A percentile compares a stretch with the other conserved stretches of the same genome.
These are phyloP conservation scores for Guillardia theta DNA, from an alignment of 78 protist species.

Conservation along the genomic window DNA sequence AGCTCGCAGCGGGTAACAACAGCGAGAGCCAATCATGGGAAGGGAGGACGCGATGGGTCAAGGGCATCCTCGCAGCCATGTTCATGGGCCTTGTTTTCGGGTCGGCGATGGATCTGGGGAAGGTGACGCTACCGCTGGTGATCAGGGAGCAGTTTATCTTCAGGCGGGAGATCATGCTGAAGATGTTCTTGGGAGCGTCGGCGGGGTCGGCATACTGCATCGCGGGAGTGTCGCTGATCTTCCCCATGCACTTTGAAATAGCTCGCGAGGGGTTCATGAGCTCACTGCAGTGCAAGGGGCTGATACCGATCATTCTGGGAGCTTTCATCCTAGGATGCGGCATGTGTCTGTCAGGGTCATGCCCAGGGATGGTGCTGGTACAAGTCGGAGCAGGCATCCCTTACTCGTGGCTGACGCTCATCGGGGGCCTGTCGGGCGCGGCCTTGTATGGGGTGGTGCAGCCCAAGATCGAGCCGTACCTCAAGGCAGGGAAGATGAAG, in stretches of 20 bases:
- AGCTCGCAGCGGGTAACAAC: no score
- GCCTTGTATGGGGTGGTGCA: neutral
- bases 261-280: neutral
- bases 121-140: neutral
- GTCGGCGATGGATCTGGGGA: neutral
- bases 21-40: no score
- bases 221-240: neutral
- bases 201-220: neutral
- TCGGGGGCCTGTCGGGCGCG: neutral
- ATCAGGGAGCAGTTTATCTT: neutral
- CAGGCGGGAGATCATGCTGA: neutral
- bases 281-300: neutral
- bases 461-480: neutral
- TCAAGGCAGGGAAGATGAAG: neutral
- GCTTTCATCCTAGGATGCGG: neutral
- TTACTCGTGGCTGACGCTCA: neutral
- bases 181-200: neutral
- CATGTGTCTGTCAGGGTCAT: neutral
- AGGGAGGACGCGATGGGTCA: no score
- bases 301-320: neutral
- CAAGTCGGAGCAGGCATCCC: neutral
- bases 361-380: constrained; percentile 11
- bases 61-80: neutral
- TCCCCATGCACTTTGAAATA: neutral
- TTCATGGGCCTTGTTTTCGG: neutral